Evolutionary conservation across 2,329 filamentous ascomycete species (phyloP).

Genomic region (Aspergillus pseudoviridinutans): DNA sequence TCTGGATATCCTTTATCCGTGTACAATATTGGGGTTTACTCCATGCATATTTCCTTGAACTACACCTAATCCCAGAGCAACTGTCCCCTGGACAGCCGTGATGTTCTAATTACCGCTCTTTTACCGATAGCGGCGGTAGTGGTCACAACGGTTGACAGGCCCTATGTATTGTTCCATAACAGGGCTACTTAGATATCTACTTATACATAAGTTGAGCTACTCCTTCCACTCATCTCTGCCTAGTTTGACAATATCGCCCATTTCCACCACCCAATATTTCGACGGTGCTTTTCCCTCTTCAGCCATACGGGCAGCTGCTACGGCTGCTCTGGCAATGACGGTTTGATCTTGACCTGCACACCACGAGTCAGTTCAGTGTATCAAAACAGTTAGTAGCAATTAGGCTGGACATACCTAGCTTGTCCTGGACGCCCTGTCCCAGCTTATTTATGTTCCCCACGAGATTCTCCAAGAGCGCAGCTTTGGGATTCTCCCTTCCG

Average conservation of each 20-base stretch:
- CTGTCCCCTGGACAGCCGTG: not conserved
- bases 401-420: conserved; percentile 19
- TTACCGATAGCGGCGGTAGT: too few species aligned
- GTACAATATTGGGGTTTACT: too few species aligned
- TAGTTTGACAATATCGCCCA: conserved; percentile 26
- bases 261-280: conserved; percentile 27
- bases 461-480: conserved; percentile 17
- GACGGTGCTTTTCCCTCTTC: conserved; percentile 26
- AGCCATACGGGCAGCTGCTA: conserved; percentile 22
- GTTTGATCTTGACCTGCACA: conserved; percentile 24
- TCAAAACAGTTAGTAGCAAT: not conserved
- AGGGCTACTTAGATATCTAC: too few species aligned
- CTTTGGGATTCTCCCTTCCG: conserved; percentile 22
- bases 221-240: conserved; percentile 25
- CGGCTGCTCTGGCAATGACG: conserved; percentile 25
- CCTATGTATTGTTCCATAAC: too few species aligned
- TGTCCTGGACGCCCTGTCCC: conserved; percentile 24
- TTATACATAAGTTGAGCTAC: too few species aligned
- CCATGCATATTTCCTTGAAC: too few species aligned
- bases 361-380: conserved; percentile 1
- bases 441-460: conserved; percentile 20
- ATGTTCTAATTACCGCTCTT: too few species aligned
- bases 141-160: too few species aligned
- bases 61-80: too few species aligned
- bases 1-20: too few species aligned